Conservation (phyloP, 2,329 filamentous ascomycete genomes). For the Hymenoscyphus albidus region DNA sequence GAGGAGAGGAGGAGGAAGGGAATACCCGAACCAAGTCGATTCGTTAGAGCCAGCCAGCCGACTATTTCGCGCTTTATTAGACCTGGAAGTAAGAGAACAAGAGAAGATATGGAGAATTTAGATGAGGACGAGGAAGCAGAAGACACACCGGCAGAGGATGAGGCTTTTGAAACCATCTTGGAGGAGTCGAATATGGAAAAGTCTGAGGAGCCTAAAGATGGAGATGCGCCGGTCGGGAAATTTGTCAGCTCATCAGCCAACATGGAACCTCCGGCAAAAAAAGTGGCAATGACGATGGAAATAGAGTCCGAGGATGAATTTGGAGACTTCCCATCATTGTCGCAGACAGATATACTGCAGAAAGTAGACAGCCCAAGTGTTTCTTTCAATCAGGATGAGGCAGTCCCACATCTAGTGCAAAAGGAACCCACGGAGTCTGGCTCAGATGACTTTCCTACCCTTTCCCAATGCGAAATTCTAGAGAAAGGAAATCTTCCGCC, state of each 20-base stretch:
- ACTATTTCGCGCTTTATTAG: constrained; percentile 52
- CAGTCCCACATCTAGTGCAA: constrained; percentile 1
- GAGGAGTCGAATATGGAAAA: background rate
- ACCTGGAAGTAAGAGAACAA: constrained; percentile 23
- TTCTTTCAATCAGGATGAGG: constrained; percentile 2
- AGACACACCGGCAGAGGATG: background rate
- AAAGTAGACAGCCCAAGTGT: constrained; percentile 21
- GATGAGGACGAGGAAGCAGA: constrained; percentile 23
- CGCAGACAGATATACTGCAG: constrained; percentile 30
- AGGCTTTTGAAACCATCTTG: background rate
- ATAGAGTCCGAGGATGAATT: constrained; percentile 34
- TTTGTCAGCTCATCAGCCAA: background rate
- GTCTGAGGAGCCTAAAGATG: background rate
- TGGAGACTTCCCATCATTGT: constrained; percentile 33
- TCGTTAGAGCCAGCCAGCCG: constrained; percentile 53
- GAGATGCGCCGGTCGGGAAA: background rate
- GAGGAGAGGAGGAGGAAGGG: constrained; percentile 50
- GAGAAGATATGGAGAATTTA: constrained; percentile 18
- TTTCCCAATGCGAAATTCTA: constrained; percentile 29
- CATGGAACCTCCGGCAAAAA: constrained; percentile 16
- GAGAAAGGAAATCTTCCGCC: constrained; percentile 17
- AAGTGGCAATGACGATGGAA: constrained; percentile 5
- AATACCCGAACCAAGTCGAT: constrained; percentile 46
- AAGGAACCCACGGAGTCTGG: constrained; percentile 19
- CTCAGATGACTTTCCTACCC: constrained; percentile 32